Base-by-base conservation (phyloP, 805 yeast species). In the Cyberlindnera subsufficiens region DNA sequence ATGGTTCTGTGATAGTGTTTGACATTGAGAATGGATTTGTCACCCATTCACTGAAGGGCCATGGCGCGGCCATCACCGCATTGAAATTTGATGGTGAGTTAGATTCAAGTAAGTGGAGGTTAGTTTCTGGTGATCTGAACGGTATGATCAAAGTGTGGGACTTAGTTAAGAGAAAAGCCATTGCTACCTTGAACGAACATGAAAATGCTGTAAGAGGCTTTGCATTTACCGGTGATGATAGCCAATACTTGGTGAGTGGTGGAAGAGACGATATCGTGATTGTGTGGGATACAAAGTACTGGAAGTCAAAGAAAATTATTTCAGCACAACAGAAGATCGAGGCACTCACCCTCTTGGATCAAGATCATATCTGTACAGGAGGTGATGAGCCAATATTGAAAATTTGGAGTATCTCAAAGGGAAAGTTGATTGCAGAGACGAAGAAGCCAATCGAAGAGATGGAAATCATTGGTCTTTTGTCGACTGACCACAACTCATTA, bases 1-100 rank as follows among this genome's bases (percentile, higher is more conserved):
- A 93, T 63, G 98, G 99, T 38, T 75, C 80, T 34, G 84, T 90
- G 15, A 80, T 86, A 36, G 95, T 93, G 1, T 89, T 95, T 83
- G 99, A 93, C 62, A 74, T 93, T 31, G 90, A 80, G 50, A 89
- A 89, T 30, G 90, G 93, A 1, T 87, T 75, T 51, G 77, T 84
- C 3, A 93, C 99, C 0, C 99, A 93, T 63, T 80, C 87, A 13
- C 73, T 93, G 44, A 84, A 86, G 61, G 98, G 99, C 1, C 99
- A 93, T 61, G 95, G 96, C 17, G 82, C 93, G 11, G 84, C 95
- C 3, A 73, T 91, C 33, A 82, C 95, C 37, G 78, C 93, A 4
- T 62, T 91, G 42, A 65, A 67, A 37, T 88, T 93, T 60, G 74
- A 74, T 58, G 97, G 97, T 10, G 79, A 78, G 47, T 66, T 78